Base-by-base conservation (phyloP, 805 yeast genomes). In the Teunomyces panamensis region DNA sequence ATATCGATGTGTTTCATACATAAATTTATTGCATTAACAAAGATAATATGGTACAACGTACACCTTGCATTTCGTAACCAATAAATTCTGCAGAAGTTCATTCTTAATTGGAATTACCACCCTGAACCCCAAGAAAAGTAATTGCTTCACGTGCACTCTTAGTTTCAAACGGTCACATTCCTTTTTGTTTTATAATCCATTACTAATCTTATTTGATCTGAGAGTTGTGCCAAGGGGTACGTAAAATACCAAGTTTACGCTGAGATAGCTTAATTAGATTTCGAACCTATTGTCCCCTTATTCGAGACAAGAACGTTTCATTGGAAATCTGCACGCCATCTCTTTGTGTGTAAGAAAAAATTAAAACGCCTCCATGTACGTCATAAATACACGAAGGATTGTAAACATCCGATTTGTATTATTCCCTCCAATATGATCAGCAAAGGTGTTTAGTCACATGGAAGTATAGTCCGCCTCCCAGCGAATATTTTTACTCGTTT, bases 301-400 rank as follows among this genome's bases (percentile, higher is more conserved):
- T 17, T 35, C 39, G 39, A 35, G 39, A 28, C 28, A 35, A 35
- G 20, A 35, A 35, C 39, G 39, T 35, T 35, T 20, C 39, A 35
- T 35, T 32, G 17, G 28, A 17, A 35, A 35, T 35, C 39, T 35
- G 20, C 26, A 35, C 24, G 26, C 26, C 10, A 35, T 35, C 39
- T 35, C 39, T 35, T 35, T 35, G 39, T 35, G 28, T 16, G 26
- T 35, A 17, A 20, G n/a, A 35, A 11, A 20, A 35, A 35, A 17
- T 35, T 14, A 24, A 34, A 20, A 20, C 20, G 39, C 20, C 26
- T 16, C 27, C 39, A 17, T 26, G 26, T 16, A 35, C 13, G 20
- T 20, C n/a, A 11, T n/a, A 10, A 35, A 35, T 35, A 20, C 27
- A 35, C 26, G 39, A 35, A 10, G 9, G 26, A 16, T 35, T 16